Base-by-base conservation (phyloP, 2,329 filamentous ascomycete species). In the Trichoderma sp. region DNA sequence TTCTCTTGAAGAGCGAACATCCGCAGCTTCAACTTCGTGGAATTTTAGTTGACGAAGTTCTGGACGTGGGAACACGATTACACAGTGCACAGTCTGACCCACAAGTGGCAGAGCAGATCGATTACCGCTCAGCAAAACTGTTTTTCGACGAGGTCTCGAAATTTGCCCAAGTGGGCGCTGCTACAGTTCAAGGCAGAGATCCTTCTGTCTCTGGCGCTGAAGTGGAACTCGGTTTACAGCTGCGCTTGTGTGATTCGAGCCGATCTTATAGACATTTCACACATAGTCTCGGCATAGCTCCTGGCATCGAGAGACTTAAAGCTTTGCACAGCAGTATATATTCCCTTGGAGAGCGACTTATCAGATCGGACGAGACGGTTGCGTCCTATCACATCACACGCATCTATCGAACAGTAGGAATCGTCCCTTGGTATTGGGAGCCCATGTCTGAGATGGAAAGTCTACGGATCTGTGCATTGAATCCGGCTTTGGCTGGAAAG, bases 131-230 rank as follows among this genome's bases (percentile, higher is more conserved):
- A 0, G 73, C 76, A 4, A 74, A 67, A 8, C 55, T 47, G 3
- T 77, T 79, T 20, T 77, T 78, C 15, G 76, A 78, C 12, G 78
- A 81, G 55, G 64, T 76, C 4, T 68, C 75, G 7, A 62, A 74
- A 3, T 77, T 79, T 62, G 62, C 76, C 17, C 32, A 58, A 32
- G 47, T 66, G 9, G 71, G 68, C 7, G 63, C 65, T 4, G 23
- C 6, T 12, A 34, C 23, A 13, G 11, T 13, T 32, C 36, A 23
- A 20, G 39, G 13, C 2, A 36, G 26, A n/a, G 15, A 13, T 3
- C 12, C 30, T 9, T 71, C 53, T 28, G 57, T 23, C 43, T n/a
- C n/a, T 17, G 68, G 32, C 15, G 32, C 68, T 3, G 65, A 57
- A 34, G 43, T 39, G 50, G 63, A 71, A 20, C 34, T 63, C 13